Evolutionary conservation across 192 early-diverging fungal genomes (phyloP).

Genomic region (Umbelopsis sp.): DNA sequence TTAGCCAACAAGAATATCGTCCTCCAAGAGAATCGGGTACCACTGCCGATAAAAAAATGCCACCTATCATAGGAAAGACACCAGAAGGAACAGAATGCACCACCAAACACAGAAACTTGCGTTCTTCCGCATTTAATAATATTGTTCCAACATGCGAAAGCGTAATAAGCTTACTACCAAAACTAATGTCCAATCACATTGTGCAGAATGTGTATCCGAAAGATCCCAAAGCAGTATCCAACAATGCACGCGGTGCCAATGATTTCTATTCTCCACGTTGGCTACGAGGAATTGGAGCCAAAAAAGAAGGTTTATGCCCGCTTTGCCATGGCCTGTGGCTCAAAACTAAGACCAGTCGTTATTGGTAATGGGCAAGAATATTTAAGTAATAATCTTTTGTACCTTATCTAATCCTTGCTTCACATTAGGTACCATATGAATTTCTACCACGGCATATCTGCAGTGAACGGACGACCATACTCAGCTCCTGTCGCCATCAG

Average conservation of each 20-base stretch:
- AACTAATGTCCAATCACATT: background rate
- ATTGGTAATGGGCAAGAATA: background rate
- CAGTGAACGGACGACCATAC: constrained; percentile 12
- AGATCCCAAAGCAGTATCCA: background rate
- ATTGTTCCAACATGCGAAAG: constrained; percentile 11
- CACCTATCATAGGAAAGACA: background rate
- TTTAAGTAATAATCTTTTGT: background rate
- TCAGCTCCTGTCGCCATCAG: background rate
- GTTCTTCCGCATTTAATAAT: background rate
- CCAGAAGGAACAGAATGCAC: background rate
- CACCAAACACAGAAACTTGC: background rate
- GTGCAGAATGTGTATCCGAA: background rate
- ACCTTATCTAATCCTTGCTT: background rate
- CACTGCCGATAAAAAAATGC: background rate
- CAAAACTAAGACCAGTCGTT: constrained; percentile 18
- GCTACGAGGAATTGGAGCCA: background rate
- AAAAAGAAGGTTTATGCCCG: constrained; percentile 14
- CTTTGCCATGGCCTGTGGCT: constrained; percentile 7
- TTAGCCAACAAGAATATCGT: no score
- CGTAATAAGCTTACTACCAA: background rate
- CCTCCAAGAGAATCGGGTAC: no score
- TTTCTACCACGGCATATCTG: constrained; percentile 12
- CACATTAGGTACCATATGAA: constrained; percentile 19
- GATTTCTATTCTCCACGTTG: constrained; percentile 14
- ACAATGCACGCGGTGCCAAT: background rate